Base-by-base conservation (phyloP, 192 early-diverging fungal species). In the Gigaspora rosea region DNA sequence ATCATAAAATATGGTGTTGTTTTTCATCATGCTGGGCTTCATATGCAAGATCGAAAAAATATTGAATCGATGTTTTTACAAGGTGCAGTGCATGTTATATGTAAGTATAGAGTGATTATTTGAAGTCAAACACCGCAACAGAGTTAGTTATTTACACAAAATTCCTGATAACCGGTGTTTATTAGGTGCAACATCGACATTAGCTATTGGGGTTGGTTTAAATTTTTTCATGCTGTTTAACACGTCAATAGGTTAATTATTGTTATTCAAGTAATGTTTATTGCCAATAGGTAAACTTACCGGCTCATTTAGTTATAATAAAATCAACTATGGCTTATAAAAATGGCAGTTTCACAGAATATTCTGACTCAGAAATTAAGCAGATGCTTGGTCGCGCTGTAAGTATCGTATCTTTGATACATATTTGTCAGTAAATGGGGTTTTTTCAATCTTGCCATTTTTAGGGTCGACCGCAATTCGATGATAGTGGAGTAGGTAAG, bases 371-470 rank as follows among this genome's bases (percentile, higher is more conserved):
- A n/a, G 91, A 92, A 62, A 64, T 94, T 12, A 76, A 90, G 59
- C 93, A 94, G 82, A 93, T 94, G 92, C 86, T 94, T 35, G 93
- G 93, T 0, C 84, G 92, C 32, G 92, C 91, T 47, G 91, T 72
- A 72, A 57, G 35, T 52, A 20, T 54, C 20, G 4, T 35, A 36
- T 47, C 16, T 22, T 63, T 33, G 11, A 11, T 46, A 20, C 41
- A 6, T 67, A 47, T 15, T 67, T n/a, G 32, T 46, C 4, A 18
- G 49, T 67, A 67, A 46, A 41, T 6, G 11, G n/a, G 2, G 13
- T 35, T 1, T 46, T 11, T 47, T 18, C 12, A 67, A 16, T 18
- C 16, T 41, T 12, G 15, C 49, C 4, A 72, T 27, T 51, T 51
- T 35, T 56, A 72, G 71, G 71, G 91, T 16, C 69, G 92, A 76